Percentiles rank a stretch among this genome's conserved stretches.
Conservation (phyloP, 495 filamentous ascomycete species). For the Lophiotrema nucula region DNA sequence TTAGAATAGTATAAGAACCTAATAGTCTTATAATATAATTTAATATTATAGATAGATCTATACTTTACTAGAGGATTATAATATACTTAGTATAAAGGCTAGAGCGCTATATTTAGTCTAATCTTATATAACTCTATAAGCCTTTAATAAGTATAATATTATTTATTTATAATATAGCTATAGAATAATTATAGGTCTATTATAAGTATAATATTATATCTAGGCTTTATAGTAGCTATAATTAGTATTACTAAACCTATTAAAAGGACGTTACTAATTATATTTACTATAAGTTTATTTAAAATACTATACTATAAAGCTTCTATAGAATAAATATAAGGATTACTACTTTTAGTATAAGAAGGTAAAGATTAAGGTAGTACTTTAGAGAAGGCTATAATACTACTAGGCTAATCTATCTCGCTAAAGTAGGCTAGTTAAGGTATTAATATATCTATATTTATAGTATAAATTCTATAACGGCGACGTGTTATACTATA, state of each 20-base stretch:
- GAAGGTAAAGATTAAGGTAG: neutral
- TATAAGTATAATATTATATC: neutral
- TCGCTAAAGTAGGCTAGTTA: too few species aligned
- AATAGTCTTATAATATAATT: neutral
- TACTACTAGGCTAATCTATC: too few species aligned
- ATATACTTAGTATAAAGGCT: neutral
- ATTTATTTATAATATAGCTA: neutral
- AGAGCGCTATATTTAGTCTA: neutral
- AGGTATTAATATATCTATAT: too few species aligned
- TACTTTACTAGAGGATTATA: neutral
- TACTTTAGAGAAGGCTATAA: too few species aligned
- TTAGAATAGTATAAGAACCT: neutral
- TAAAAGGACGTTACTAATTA: neutral
- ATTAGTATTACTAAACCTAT: neutral
- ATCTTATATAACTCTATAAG: neutral
- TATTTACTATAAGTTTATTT: neutral
- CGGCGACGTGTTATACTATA: too few species aligned
- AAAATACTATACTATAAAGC: neutral
- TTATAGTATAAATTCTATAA: too few species aligned
- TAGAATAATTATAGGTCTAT: neutral
- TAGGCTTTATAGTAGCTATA: neutral
- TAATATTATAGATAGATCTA: neutral
- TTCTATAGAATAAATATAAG: neutral
- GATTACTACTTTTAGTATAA: neutral
- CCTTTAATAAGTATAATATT: neutral